Conservation (phyloP, 2,329 filamentous ascomycete genomes). For the Colletotrichum falcatum region DNA sequence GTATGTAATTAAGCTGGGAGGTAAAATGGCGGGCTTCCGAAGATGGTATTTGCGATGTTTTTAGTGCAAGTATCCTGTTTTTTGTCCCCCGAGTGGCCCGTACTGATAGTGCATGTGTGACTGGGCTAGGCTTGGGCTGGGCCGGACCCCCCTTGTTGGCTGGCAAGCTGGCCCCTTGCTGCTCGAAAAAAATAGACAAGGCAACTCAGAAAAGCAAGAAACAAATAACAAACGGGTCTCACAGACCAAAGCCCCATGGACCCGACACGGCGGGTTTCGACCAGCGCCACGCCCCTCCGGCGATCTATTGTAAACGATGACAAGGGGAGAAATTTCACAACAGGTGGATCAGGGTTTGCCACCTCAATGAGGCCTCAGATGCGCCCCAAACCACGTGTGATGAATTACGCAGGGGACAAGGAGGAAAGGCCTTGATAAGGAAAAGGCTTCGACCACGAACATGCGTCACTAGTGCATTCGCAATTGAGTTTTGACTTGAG, state of each 20-base stretch:
- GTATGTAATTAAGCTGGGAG: too few relatives aligned
- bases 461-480: neutral
- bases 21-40: too few relatives aligned
- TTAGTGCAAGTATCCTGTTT: too few relatives aligned
- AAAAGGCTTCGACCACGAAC: constrained; percentile 1
- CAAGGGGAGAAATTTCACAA: constrained; percentile 11
- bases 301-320: constrained; percentile 7
- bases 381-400: constrained; percentile 33
- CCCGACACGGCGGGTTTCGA: constrained; percentile 39
- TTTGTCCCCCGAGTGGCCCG: too few relatives aligned
- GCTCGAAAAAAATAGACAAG: neutral
- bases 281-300: constrained; percentile 31
- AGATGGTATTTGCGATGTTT: too few relatives aligned
- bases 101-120: neutral
- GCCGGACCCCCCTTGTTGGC: neutral
- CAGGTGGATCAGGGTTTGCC: constrained; percentile 9
- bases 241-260: constrained; percentile 13
- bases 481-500: neutral
- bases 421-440: neutral
- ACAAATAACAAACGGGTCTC: constrained; percentile 27
- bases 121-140: neutral
- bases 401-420: constrained; percentile 7
- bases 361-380: constrained; percentile 17
- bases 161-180: too few relatives aligned
- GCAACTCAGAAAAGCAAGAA: neutral